Evolutionary conservation across 345 rosid genomes (phyloP), one percentile per base, ranked within the genome.

Genomic region (Eucalyptus pauciflora): DNA sequence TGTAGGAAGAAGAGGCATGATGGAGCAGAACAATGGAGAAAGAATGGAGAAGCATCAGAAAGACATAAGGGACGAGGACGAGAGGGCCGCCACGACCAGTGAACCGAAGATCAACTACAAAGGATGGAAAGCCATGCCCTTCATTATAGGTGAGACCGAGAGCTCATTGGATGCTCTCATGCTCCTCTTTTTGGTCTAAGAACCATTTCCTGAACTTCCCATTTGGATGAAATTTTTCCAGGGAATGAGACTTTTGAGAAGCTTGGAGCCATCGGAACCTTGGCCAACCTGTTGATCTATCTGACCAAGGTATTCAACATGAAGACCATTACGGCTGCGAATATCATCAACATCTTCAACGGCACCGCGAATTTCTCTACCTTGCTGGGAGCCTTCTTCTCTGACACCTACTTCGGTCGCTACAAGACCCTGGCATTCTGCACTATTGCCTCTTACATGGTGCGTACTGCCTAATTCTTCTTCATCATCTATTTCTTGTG

Each of bases 181-280:
- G 46, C 52, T 56, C 22, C 76, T 46, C 49, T 87, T 43, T 14
- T 43, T 86, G 5, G 86, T 45, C 60, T 25, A 9, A 22, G 22
- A 29, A 67, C 22, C 79, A 31, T n/a, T 16, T 37, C 51, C 5
- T 49, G 15, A 29, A 29, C 50, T 27, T 79, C 24, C 45, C 45
- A 49, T 50, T 45, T 41, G 31, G 10, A 31, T 87, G 18, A 22
- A 31, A n/a, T 43, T 5, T 29, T 90, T 88, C 50, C 93, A 92
- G 95, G 95, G 88, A 97, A 96, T 90, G 96, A 95, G 90, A 94
- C 98, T 31, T 96, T 97, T 92, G 99, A 97, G 97, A 97, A 96
- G 95, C 92, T 96, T 49, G 99, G 98, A 89, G 96, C 96, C 31
- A 93, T 97, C n/a, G 97, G 99, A 52, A 96, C 98, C 6, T 87